Conservation (phyloP, 805 yeast species). For the Kazachstania psychrophila region DNA sequence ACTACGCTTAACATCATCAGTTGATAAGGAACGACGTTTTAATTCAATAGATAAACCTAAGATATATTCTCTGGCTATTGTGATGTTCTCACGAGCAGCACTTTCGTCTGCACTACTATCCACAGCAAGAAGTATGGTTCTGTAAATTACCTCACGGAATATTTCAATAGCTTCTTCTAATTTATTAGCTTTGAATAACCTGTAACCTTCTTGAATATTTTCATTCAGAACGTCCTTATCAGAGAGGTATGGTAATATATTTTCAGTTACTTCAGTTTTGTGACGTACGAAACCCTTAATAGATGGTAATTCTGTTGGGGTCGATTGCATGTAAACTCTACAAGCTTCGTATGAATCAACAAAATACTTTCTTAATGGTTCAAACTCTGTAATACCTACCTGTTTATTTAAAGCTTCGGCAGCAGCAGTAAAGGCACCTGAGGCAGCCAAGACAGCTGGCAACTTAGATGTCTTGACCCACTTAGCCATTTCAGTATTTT, state of each 20-base stretch:
- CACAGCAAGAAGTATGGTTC: constrained; percentile 63
- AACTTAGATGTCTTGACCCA: constrained; percentile 88
- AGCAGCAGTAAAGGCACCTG: constrained; percentile 94
- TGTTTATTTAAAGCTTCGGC: constrained; percentile 88
- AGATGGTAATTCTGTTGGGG: constrained; percentile 62
- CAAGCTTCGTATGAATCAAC: constrained; percentile 75
- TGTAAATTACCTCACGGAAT: constrained; percentile 74
- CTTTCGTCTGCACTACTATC: constrained; percentile 64
- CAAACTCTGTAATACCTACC: constrained; percentile 76
- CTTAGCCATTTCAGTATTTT: constrained; percentile 50
- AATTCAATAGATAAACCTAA: constrained; percentile 87
- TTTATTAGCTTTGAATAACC: constrained; percentile 72
- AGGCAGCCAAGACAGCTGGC: constrained; percentile 88
- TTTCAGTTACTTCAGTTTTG: constrained; percentile 40
- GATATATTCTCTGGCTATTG: constrained; percentile 79
- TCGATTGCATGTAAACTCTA: constrained; percentile 63
- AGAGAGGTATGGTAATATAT: constrained; percentile 59
- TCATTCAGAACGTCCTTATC: constrained; percentile 61
- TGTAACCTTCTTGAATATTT: constrained; percentile 62
- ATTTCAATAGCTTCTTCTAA: constrained; percentile 68
- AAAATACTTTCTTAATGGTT: constrained; percentile 77
- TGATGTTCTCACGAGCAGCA: constrained; percentile 61
- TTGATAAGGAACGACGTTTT: constrained; percentile 71
- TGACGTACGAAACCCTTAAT: constrained; percentile 56
- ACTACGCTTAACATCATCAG: constrained; percentile 68